Base-by-base conservation (phyloP, 148 eudicot genomes). In the Heliamphora exappendiculata region DNA sequence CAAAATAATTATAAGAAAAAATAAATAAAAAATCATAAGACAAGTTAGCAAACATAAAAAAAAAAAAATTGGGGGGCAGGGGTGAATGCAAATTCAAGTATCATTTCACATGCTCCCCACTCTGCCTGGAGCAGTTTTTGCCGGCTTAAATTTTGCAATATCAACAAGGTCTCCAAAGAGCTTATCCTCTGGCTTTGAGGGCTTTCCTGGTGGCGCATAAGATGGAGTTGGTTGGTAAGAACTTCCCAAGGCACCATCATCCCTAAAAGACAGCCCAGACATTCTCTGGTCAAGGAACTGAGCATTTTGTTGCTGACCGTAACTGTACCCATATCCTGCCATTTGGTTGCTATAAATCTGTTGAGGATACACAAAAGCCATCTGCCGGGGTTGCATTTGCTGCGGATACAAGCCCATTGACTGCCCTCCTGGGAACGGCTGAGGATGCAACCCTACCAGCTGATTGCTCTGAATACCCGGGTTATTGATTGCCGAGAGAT, bases 141-240 rank as follows among this genome's bases (percentile, higher is more conserved):
- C 77, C 3, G 93, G 85, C 83, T 92, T 94, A 74, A 84, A 79
- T 74, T 91, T 94, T 1, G 98, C 84, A 78, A 94, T 87, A 81
- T 87, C 88, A 72, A 94, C 96, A 36, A 94, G 92, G 78, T 94
- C 98, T 16, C 98, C 97, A 49, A 94, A 94, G 19, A 94, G 85
- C 86, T 92, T 94, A 72, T 94, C 97, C 62, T 92, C 97, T 29
- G 86, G 89, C 78, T 88, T 89, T 36, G 85, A 37, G 54, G 88
- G 91, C 88, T 79, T 91, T 82, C 90, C 90, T 33, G 95, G 77
- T 19, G 93, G 92, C 62, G 87, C 81, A 34, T 50, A 71, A 60
- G 74, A 50, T 51, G 75, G 58, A 33, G 76, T 70, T 39, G 74
- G 84, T 70, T 78, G 87, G 66, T 72, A 84, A 34, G 86, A 80